Evolutionary conservation across 495 filamentous ascomycete species (phyloP), one percentile per base, ranked within the genome.

Genomic region (Penicillium taxi): DNA sequence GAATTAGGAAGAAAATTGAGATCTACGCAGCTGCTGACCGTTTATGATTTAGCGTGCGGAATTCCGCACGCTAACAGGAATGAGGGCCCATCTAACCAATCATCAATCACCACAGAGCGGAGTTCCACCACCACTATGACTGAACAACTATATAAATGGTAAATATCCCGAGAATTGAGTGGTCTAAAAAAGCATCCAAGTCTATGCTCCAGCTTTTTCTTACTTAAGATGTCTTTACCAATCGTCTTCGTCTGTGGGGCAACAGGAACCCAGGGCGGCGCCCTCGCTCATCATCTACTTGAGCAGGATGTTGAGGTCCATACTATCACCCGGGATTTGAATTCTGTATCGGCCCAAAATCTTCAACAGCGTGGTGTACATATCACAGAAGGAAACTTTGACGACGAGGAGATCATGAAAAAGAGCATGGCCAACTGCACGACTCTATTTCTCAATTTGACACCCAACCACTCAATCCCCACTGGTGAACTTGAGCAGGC

Each of bases 241-340:
- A 34, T 34, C 11, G 31, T 34, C 18, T 68, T 72, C 44, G 57
- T 73, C 33, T 57, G 58, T 41, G 58, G 58, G 28, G 73, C 68
- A 13, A 77, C 69, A 5, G 73, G 73, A 32, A 52, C 55, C 16
- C 70, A 72, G 50, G 73, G 73, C 30, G 52, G 57, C 15, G 66
- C 61, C 14, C 42, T 72, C 13, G 53, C 53, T 38, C 43, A 55
- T 16, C 53, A 64, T 20, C 56, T 75, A 9, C 54, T 61, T 15
- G 35, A 54, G 15, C 18, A 61, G 2, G 53, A 48, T 12, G 56
- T 56, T 52, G 32, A 40, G 11, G 56, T 73, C 23, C 59, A 64
- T 33, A 58, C 66, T 9, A 60, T 69, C 5, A 61, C 61, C 5
- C 58, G 67, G 12, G 46, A 69, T 32, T 38, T 47, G 1, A 29